Evolutionary conservation across 148 eudicot species (phyloP).

Genomic region (Rheum nobile): DNA sequence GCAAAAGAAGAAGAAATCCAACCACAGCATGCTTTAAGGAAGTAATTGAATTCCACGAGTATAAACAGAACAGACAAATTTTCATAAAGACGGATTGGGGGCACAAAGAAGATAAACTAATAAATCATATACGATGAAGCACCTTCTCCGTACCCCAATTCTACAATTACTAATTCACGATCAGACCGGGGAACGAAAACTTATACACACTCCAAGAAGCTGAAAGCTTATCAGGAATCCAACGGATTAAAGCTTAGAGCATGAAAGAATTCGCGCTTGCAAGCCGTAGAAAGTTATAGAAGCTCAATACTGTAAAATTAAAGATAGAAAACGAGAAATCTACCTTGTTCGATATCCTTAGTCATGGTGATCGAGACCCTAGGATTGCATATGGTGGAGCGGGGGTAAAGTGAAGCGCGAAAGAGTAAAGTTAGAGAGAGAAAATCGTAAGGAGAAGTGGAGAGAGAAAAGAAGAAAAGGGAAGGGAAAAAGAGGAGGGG

Average conservation of each 20-base stretch:
- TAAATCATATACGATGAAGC: not conserved
- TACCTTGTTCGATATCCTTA: constrained; percentile 1
- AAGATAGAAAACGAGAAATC: not conserved
- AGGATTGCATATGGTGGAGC: not conserved
- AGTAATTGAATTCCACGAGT: not conserved
- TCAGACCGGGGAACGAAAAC: not conserved
- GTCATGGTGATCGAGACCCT: constrained; percentile 1
- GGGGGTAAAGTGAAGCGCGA: not conserved
- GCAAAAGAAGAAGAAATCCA: not conserved
- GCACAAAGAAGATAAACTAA: not conserved
- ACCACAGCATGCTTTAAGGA: not conserved
- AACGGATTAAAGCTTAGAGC: not conserved
- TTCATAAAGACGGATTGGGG: not conserved
- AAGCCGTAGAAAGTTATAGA: not conserved
- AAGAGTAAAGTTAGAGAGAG: constrained; percentile 6
- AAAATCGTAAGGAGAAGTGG: not conserved
- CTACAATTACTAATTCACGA: not conserved
- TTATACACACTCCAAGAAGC: not conserved
- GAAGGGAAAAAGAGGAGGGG: no score
- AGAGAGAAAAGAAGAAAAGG: not conserved
- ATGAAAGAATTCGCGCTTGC: not conserved
- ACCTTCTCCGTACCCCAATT: no score
- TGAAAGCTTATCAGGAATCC: not conserved
- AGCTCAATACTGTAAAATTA: not conserved
- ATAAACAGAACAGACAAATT: not conserved